A percentile compares a stretch with the other conserved stretches of the same genome.
Evolutionary conservation across 2,329 filamentous ascomycete genomes (phyloP).

Genomic region (Fusarium praegraminearum): DNA sequence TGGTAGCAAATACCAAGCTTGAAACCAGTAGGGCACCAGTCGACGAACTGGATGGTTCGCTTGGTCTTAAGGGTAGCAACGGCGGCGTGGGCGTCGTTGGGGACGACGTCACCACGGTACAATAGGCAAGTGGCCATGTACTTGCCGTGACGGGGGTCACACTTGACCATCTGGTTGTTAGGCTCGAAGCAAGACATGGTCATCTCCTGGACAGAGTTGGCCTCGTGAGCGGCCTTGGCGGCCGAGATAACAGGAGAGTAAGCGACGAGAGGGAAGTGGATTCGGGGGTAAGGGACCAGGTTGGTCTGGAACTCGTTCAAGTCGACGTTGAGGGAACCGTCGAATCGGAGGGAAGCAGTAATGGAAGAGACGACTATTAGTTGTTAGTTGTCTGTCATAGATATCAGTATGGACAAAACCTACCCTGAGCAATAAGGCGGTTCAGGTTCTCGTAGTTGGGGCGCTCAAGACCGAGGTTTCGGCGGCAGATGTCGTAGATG

Average conservation of each 20-base stretch:
- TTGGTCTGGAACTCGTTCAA: conserved; percentile 99
- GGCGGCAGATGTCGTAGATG: conserved; percentile 99
- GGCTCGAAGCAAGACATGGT: conserved; percentile 99
- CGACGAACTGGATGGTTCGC: conserved; percentile 98
- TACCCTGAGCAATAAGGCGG: conserved; percentile 96
- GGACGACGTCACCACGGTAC: conserved; percentile 98
- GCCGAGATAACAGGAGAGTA: conserved; percentile 95
- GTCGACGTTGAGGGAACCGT: conserved; percentile 98
- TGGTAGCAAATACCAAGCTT: conserved; percentile 99
- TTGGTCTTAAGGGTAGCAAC: conserved; percentile 99
- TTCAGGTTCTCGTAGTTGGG: conserved; percentile 99
- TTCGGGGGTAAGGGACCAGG: conserved; percentile 97
- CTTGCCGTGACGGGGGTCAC: conserved; percentile 97
- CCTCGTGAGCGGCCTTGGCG: conserved; percentile 95
- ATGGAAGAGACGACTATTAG: conserved; percentile 91
- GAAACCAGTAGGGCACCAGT: conserved; percentile 99
- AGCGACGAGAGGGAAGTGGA: conserved; percentile 98
- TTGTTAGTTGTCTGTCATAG: conserved; percentile 37
- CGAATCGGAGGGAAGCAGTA: conserved; percentile 97
- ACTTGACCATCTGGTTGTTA: conserved; percentile 99
- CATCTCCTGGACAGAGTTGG: conserved; percentile 98
- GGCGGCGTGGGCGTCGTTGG: conserved; percentile 92
- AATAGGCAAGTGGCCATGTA: conserved; percentile 99
- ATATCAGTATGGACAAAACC: conserved; percentile 17
- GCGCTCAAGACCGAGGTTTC: conserved; percentile 96